A percentile compares a stretch with the other conserved stretches of the same genome.
Conservation (phyloP, 192 early-diverging fungal genomes). For the Entomortierella lignicola region DNA sequence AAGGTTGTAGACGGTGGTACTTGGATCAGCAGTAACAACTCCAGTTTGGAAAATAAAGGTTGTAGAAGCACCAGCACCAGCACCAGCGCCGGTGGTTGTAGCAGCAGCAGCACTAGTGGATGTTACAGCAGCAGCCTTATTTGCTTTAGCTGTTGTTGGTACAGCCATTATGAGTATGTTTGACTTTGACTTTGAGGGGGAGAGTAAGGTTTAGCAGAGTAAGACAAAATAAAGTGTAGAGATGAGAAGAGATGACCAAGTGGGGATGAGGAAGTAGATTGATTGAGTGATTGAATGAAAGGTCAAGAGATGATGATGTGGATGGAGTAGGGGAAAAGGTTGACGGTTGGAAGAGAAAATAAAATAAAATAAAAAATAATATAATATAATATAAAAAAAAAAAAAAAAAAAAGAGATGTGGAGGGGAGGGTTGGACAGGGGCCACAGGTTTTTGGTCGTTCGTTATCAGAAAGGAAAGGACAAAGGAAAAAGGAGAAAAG, state of each 20-base stretch:
- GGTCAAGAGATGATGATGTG: background rate
- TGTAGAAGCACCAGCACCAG: background rate
- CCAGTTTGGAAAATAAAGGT: background rate
- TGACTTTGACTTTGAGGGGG: background rate
- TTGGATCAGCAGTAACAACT: background rate
- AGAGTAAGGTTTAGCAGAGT: too few relatives aligned
- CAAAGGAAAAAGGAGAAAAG: background rate
- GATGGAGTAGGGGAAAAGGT: constrained; percentile 5
- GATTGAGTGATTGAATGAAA: background rate
- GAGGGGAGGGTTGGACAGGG: background rate
- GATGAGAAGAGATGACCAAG: background rate
- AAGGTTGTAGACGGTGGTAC: constrained; percentile 17
- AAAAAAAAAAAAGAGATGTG: background rate
- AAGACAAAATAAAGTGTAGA: background rate
- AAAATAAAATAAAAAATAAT: background rate
- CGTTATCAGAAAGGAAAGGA: background rate
- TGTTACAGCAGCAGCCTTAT: background rate
- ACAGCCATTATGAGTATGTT: constrained; percentile 2
- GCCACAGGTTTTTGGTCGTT: background rate
- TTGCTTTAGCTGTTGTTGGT: background rate
- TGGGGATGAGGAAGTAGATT: background rate
- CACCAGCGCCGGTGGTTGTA: too few relatives aligned
- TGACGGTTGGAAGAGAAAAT: background rate
- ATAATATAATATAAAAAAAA: background rate
- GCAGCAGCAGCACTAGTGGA: background rate